These are phyloP conservation scores for Trypanosomatidae sp. DNA, from an alignment of 208 protist genomes.

Conservation along the genomic window DNA sequence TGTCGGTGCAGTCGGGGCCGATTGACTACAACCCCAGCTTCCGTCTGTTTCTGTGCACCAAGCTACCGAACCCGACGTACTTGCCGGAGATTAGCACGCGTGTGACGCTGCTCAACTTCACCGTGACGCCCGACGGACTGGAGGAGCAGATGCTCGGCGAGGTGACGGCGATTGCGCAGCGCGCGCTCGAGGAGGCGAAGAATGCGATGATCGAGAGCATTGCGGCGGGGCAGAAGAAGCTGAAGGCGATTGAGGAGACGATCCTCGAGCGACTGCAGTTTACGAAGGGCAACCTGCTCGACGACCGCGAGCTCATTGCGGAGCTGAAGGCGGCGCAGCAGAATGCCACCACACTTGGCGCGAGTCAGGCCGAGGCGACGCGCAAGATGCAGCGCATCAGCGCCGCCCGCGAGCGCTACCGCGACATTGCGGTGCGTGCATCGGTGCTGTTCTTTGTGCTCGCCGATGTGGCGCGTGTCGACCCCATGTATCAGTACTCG, in stretches of 20 bases:
- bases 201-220: conserved; percentile 89
- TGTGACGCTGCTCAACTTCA: conserved; percentile 96
- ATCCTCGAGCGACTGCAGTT: conserved; percentile 85
- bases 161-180: conserved; percentile 90
- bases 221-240: conserved; percentile 83
- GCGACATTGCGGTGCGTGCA: conserved; percentile 80
- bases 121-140: conserved; percentile 91
- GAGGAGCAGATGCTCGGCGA: conserved; percentile 93
- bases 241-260: conserved; percentile 88
- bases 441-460: conserved; percentile 94
- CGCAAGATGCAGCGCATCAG: conserved; percentile 92
- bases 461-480: conserved; percentile 87
- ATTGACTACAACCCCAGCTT: conserved; percentile 90
- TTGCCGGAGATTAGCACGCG: conserved; percentile 94
- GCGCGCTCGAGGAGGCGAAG: conserved; percentile 91
- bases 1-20: conserved; percentile 75
- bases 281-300: conserved; percentile 90
- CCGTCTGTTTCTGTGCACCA: conserved; percentile 92
- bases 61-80: conserved; percentile 93
- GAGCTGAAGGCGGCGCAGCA: conserved; percentile 90
- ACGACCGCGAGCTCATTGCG: conserved; percentile 91
- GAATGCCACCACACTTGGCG: conserved; percentile 78
- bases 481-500: conserved; percentile 99
- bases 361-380: conserved; percentile 80
- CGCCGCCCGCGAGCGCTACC: conserved; percentile 77